Percentiles rank a stretch among this genome's conserved stretches.
Conservation (phyloP, 2,329 filamentous ascomycete genomes). For the Ascochyta pisi region DNA sequence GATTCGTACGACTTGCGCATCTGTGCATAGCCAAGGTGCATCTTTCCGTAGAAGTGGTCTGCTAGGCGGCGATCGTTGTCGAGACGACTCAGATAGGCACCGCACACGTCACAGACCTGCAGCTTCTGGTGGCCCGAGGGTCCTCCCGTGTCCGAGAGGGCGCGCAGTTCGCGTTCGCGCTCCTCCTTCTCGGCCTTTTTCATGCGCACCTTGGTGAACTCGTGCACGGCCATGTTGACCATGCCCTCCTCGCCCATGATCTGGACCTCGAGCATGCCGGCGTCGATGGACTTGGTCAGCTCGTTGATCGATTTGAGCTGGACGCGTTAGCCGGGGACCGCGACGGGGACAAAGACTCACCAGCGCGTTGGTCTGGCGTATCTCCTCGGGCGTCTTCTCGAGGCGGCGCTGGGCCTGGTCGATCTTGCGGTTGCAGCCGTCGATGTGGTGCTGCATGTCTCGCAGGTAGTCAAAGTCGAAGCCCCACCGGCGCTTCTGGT, state of each 20-base stretch:
- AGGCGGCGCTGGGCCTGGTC: conserved; percentile 86
- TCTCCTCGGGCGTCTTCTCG: conserved; percentile 98
- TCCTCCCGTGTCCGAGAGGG: conserved; percentile 87
- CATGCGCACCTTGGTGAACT: conserved; percentile 84
- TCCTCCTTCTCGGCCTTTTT: conserved; percentile 83
- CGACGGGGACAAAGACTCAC: conserved; percentile 49
- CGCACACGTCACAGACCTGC: conserved; percentile 98
- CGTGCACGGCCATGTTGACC: conserved; percentile 82
- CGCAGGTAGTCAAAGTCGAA: conserved; percentile 98
- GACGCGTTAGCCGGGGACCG: not conserved
- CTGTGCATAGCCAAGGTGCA: conserved; percentile 97
- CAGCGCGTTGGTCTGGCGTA: conserved; percentile 89
- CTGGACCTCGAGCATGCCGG: conserved; percentile 83
- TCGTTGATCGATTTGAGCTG: conserved; percentile 85
- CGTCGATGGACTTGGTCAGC: conserved; percentile 77
- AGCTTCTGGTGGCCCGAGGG: conserved; percentile 96
- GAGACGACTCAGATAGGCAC: conserved; percentile 87
- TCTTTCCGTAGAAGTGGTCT: conserved; percentile 99
- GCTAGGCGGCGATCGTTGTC: conserved; percentile 94
- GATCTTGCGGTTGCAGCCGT: conserved; percentile 94
- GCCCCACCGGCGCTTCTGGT: conserved; percentile 78
- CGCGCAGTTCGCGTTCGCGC: conserved; percentile 86
- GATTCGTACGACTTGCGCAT: conserved; percentile 93
- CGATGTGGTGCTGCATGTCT: conserved; percentile 95
- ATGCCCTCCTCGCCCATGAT: conserved; percentile 82